phyloP scores from a whole-genome alignment of 306 rosid species.

The Dryas octopetala region DNA sequence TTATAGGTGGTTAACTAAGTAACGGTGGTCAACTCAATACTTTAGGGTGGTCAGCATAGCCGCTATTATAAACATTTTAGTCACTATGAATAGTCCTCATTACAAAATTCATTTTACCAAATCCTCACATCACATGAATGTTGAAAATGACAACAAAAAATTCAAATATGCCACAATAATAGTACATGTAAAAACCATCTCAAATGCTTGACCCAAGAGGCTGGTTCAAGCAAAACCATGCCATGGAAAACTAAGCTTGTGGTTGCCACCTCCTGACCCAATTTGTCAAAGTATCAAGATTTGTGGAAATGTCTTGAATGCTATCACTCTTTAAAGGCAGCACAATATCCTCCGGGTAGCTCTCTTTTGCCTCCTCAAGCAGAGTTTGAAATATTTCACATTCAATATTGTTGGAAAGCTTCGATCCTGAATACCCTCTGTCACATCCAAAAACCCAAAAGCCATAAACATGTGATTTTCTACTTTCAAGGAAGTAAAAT shows the following conservation, averaged over 20 bases:
- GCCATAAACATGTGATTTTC: neutral
- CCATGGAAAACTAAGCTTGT: constrained; percentile 16
- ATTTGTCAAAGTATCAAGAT: constrained; percentile 55
- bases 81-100: neutral
- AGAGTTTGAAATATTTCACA: constrained; percentile 88
- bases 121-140: neutral
- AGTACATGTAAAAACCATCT: neutral
- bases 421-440: constrained; percentile 71
- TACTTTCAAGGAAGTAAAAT: neutral
- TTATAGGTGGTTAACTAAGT: too few species aligned
- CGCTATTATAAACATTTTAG: too few species aligned
- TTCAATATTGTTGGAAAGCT: constrained; percentile 78
- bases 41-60: too few species aligned
- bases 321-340: constrained; percentile 58
- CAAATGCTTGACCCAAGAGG: neutral
- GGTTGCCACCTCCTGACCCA: constrained; percentile 72
- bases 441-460: neutral
- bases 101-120: neutral
- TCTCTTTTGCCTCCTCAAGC: constrained; percentile 85
- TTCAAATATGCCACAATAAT: neutral
- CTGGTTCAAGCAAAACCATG: neutral
- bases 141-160: neutral
- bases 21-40: too few species aligned
- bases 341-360: constrained; percentile 69
- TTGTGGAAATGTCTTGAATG: constrained; percentile 61